Base-by-base conservation (phyloP, 768 basidiomycete genomes). In the Calocera viscosa region DNA sequence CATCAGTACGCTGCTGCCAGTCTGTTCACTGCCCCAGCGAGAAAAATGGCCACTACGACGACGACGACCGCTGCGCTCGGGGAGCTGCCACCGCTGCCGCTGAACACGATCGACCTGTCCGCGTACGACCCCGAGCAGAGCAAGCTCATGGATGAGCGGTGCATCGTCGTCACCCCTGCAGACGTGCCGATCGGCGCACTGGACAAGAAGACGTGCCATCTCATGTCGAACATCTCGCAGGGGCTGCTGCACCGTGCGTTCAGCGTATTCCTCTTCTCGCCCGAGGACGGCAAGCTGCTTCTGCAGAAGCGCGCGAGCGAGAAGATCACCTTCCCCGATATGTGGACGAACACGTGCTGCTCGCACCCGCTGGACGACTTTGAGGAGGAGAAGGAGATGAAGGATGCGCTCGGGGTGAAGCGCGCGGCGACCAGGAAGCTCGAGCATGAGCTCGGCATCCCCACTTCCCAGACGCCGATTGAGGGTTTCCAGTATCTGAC, bases 301-400 rank as follows among this genome's bases (percentile, higher is more conserved):
- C 82, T 99, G 49, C 96, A 99, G 75, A 92, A 93, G 76, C 85
- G 96, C 39, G 96, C 96, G 22, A 81, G 87, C n/a, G 94, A 95
- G 79, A 99, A 99, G 81, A 99, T 99, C 74, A 99, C 96, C 7
- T 99, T 99, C 80, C 96, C 96, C 3, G 83, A 91, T 72, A 94
- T 97, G 94, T 99, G 96, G 96, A 99, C 96, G 34, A 99, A 99
- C 77, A 98, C 96, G 8, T 99, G 96, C 76, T 99, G 95, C 79
- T 94, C 91, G 26, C 95, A 99, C 74, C 95, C 95, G 19, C 81
- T 99, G 64, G 87, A 91, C 71, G 96, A 98, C 77, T 91, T 93
- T 70, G 88, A 87, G 69, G 83, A 84, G 70, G 88, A 93, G 78
- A 91, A 87, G 78, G 75, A 85, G 8, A 89, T 90, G 77, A 72